Percentiles rank a stretch among this genome's conserved stretches.
Evolutionary conservation across 2,329 filamentous ascomycete genomes (phyloP).

Genomic region (Xylaria sp.): DNA sequence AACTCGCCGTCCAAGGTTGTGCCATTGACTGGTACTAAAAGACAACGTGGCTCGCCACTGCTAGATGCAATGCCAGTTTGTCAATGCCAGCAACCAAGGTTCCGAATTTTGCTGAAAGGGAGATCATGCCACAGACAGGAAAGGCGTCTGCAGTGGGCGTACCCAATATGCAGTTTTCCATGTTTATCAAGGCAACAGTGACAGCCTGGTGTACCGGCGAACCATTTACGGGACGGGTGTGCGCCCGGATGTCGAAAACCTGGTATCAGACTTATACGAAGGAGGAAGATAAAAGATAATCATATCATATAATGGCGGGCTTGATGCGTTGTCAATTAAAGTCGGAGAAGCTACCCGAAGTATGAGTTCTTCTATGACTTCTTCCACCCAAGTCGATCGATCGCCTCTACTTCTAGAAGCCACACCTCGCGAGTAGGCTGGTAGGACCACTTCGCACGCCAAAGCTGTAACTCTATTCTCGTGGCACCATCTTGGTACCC

Average conservation of each 20-base stretch:
- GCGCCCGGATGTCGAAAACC: constrained; percentile 9
- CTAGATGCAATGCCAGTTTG: constrained; percentile 29
- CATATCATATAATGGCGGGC: constrained; percentile 12
- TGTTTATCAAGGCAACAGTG: constrained; percentile 19
- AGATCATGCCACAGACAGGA: constrained; percentile 17
- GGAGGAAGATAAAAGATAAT: background rate
- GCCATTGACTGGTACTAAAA: constrained; percentile 24
- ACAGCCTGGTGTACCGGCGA: background rate
- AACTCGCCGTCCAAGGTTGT: constrained; percentile 27
- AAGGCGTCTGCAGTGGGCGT: constrained; percentile 19
- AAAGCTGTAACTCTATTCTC: constrained; percentile 33
- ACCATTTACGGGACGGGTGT: constrained; percentile 6
- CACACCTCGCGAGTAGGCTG: constrained; percentile 28
- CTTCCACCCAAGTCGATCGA: background rate
- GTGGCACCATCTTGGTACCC: constrained; percentile 46
- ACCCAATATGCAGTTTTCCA: constrained; percentile 35
- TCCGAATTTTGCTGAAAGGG: constrained; percentile 15
- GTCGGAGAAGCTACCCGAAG: background rate
- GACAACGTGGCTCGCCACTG: constrained; percentile 28
- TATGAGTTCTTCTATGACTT: constrained; percentile 2
- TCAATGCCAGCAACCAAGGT: constrained; percentile 16
- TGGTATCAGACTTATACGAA: background rate
- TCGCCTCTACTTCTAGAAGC: constrained; percentile 21
- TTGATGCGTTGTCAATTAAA: constrained; percentile 9
- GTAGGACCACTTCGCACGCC: constrained; percentile 37